A percentile compares a stretch with the other conserved stretches of the same genome.
These are phyloP conservation scores for Salvia sclarea DNA, from an alignment of 305 asterid genomes.

Conservation along the genomic window DNA sequence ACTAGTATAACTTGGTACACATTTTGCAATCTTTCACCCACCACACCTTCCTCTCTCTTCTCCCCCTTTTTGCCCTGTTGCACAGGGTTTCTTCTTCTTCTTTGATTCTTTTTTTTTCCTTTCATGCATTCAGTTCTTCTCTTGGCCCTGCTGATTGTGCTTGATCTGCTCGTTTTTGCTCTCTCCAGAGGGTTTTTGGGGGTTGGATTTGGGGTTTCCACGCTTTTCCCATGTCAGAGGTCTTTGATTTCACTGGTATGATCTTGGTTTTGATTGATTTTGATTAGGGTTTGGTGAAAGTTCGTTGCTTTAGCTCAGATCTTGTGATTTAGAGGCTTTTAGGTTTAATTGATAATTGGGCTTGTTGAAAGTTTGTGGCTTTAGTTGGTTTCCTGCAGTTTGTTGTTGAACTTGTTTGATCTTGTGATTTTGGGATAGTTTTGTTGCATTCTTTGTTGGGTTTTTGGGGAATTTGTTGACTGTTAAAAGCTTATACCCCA, in stretches of 20 bases:
- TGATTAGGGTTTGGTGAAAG: slow-evolving; percentile 15
- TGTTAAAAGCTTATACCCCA: not conserved
- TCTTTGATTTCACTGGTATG: slow-evolving; percentile 64
- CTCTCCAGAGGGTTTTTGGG: slow-evolving; percentile 58
- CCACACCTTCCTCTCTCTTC: slow-evolving; percentile 19
- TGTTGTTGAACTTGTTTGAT: not conserved
- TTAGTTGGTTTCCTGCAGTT: slow-evolving; percentile 7
- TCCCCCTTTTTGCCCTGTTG: slow-evolving; percentile 54
- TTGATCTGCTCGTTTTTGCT: slow-evolving; percentile 55
- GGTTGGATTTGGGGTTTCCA: slow-evolving; percentile 39
- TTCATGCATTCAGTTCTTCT: slow-evolving; percentile 59
- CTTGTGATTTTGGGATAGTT: not conserved
- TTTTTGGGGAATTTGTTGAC: not conserved
- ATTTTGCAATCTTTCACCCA: slow-evolving; percentile 33
- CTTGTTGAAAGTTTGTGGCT: slow-evolving; percentile 1
- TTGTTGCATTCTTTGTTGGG: not conserved
- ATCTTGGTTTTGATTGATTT: slow-evolving; percentile 17
- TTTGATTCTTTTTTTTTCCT: slow-evolving; percentile 13
- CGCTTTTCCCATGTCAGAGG: slow-evolving; percentile 59
- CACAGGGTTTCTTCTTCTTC: slow-evolving; percentile 48
- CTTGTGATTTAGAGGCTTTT: slow-evolving; percentile 6
- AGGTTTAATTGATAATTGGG: not conserved
- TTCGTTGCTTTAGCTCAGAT: slow-evolving; percentile 27
- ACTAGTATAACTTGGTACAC: not conserved
- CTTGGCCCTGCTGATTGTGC: slow-evolving; percentile 36